Evolutionary conservation across 257 asterid species (phyloP), one percentile per base, ranked within the genome.

Genomic region (Euphrasia confusa): DNA sequence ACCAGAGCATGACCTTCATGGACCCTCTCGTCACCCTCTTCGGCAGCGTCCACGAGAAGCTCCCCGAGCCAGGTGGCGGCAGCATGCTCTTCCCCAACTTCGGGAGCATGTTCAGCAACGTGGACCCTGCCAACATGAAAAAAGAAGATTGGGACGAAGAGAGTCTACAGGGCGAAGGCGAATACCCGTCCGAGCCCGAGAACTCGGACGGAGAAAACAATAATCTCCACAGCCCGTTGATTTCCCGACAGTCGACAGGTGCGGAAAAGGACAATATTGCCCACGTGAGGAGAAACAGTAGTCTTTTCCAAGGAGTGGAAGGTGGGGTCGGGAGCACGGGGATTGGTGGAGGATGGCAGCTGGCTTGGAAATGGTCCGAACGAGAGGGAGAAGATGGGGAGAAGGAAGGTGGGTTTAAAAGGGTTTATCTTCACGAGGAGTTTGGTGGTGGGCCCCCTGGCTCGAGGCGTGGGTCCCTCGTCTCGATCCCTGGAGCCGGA

Each of bases 301-400:
- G 83, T 45, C 85, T 87, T 33, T 44, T 72, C 71, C 79, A 78
- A n/a, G 87, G 82, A 10, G 87, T 81, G 50, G 89, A 80, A 15
- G 76, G 75, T 0, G 76, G 76, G 1, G 81, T 40, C 4, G 72
- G 81, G 33, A 72, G 88, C 72, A 75, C 60, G 84, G 94, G 94
- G 6, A 84, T 84, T 12, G 95, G 94, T 7, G 95, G 95, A 17
- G 95, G 95, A 65, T 87, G 88, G 95, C 94, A 87, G 50, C 47
- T 87, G 58, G 96, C 96, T 3, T 87, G 94, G 94, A 80, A 84
- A 75, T 87, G 88, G 85, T 48, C 81, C 0, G 95, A 84, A 32
- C 67, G 69, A 60, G 84, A 87, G 68, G 94, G 87, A 13, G 88
- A 78, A 66, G 86, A 79, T 10, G 94, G 95, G 14, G 75, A 68